phyloP scores from a whole-genome alignment of 768 basidiomycete species.

The Boletus barrowsii region DNA sequence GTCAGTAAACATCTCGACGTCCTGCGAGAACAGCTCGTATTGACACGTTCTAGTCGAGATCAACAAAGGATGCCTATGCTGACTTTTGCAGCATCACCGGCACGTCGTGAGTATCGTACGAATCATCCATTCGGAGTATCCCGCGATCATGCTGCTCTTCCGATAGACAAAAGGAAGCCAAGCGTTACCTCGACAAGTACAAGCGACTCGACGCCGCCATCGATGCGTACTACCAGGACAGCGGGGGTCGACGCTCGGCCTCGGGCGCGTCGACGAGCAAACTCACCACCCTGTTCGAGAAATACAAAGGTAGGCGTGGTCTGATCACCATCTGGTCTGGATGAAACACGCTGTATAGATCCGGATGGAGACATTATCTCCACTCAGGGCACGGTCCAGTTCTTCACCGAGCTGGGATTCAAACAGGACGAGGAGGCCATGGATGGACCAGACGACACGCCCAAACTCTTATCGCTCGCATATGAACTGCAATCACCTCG shows the following conservation, averaged over 20 bases:
- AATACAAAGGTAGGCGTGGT: slow-evolving; percentile 56
- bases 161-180: slow-evolving; percentile 51
- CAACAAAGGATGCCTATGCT: slow-evolving; percentile 42
- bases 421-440: slow-evolving; percentile 47
- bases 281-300: slow-evolving; percentile 56
- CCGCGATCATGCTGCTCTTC: neutral
- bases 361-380: slow-evolving; percentile 60
- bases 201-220: slow-evolving; percentile 69
- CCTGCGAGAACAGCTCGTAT: neutral
- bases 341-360: slow-evolving; percentile 38
- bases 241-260: slow-evolving; percentile 3
- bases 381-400: slow-evolving; percentile 75
- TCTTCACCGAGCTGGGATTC: slow-evolving; percentile 45
- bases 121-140: neutral
- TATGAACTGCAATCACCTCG: slow-evolving; percentile 74
- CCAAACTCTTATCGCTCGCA: slow-evolving; percentile 70
- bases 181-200: slow-evolving; percentile 65
- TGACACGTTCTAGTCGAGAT: slow-evolving; percentile 21
- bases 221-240: slow-evolving; percentile 67
- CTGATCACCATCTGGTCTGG: neutral
- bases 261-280: slow-evolving; percentile 48
- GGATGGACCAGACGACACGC: slow-evolving; percentile 71
- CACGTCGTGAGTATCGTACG: slow-evolving; percentile 52
- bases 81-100: slow-evolving; percentile 71
- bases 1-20: slow-evolving; percentile 13